phyloP scores from a whole-genome alignment of 345 rosid species.

The Eucalyptus microcorys region DNA sequence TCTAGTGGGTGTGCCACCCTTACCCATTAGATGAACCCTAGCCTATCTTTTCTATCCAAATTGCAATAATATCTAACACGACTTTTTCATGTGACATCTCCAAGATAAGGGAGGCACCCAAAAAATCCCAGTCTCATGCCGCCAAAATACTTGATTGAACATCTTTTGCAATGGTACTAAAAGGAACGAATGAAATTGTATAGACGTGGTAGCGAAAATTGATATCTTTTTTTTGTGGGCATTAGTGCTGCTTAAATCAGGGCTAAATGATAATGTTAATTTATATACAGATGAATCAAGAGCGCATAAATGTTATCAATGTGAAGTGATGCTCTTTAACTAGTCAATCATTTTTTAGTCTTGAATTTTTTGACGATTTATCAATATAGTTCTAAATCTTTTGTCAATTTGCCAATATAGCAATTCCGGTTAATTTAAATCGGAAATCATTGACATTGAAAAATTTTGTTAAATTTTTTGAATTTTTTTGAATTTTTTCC shows the following conservation, averaged over 20 bases:
- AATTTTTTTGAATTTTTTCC: not conserved
- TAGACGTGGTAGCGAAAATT: not conserved
- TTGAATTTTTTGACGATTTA: accelerated
- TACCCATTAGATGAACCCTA: not conserved
- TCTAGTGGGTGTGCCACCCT: not conserved
- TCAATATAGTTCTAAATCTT: not conserved
- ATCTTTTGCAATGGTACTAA: not conserved
- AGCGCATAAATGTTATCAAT: not conserved
- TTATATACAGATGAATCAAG: not conserved
- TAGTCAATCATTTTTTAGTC: not conserved
- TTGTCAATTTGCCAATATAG: not conserved
- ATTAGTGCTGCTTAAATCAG: too few relatives aligned
- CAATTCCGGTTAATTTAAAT: not conserved
- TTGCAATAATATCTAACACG: not conserved
- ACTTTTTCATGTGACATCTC: not conserved
- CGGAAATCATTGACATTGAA: accelerated
- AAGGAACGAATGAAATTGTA: not conserved
- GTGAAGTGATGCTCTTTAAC: not conserved
- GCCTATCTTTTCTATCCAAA: not conserved
- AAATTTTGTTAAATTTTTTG: not conserved
- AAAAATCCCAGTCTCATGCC: not conserved
- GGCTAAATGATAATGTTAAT: not conserved
- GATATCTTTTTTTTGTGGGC: not conserved
- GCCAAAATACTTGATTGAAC: not conserved
- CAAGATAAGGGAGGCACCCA: not conserved